Base-by-base conservation (phyloP, 2,329 filamentous ascomycete species). In the Canariomyces notabilis region DNA sequence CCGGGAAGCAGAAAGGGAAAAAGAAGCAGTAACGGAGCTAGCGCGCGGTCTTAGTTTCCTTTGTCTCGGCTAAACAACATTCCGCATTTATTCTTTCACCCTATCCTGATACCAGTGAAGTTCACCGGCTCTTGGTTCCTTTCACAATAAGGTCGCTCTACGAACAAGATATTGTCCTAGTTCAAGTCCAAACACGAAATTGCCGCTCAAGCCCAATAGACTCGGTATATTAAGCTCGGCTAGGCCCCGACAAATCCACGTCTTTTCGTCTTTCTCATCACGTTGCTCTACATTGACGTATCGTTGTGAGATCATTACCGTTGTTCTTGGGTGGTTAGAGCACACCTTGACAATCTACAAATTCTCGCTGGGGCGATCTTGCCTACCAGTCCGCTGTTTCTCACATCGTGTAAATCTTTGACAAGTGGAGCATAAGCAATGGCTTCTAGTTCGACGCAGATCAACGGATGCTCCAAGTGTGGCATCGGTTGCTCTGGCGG, bases 1-100 rank as follows among this genome's bases (percentile, higher is more conserved):
- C 22, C 2, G 35, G 44, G 38, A 54, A 50, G 33, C 33, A 44
- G 26, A 51, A 21, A 42, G 46, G 43, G 11, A 46, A 51, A 23
- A 42, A 41, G 18, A 44, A 22, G 14, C 34, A 39, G 4, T 43
- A 21, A 37, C 9, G 29, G 39, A 11, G 21, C 19, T n/a, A 6
- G 22, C 34, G 23, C 12, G 3, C n/a, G 22, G 35, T 11, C 22
- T n/a, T 44, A 16, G 14, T 34, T 14, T 37, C 29, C 20, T 35
- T 39, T n/a, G 11, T 22, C 12, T 18, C 18, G n/a, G 20, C 7
- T 15, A 9, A 31, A 19, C n/a, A 14, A 4, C 39, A 33, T 33
- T 21, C 11, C 20, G 19, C 14, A 9, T 12, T 34, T 29, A 33
- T 42, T 29, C 32, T 14, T n/a, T n/a, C n/a, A n/a, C n/a, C n/a